Conservation (phyloP, 768 basidiomycete species). For the Termitomyces sp. region DNA sequence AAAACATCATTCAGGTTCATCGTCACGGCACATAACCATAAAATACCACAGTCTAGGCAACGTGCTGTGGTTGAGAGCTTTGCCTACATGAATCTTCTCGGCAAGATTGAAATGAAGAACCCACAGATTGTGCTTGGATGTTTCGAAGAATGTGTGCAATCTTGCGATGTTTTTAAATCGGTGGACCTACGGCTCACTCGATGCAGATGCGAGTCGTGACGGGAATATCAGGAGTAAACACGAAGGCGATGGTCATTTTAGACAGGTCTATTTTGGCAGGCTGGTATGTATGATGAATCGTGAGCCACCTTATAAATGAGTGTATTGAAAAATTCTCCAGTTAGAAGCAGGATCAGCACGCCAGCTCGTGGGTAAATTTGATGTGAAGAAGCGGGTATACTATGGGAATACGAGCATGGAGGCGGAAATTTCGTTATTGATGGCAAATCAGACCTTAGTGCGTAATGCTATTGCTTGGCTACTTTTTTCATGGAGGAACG, state of each 20-base stretch:
- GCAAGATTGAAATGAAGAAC: conserved; percentile 75
- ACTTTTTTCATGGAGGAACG: not conserved
- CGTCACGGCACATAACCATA: conserved; percentile 70
- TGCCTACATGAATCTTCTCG: conserved; percentile 76
- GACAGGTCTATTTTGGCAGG: conserved; percentile 77
- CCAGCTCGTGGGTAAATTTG: conserved; percentile 59
- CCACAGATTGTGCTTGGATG: conserved; percentile 71
- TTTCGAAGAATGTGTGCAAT: conserved; percentile 80
- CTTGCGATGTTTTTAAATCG: not conserved
- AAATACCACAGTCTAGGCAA: conserved; percentile 64
- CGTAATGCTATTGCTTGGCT: conserved; percentile 6
- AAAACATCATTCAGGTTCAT: conserved; percentile 79
- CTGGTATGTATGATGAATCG: conserved; percentile 52
- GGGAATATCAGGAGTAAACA: conserved; percentile 40
- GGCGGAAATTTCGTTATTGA: conserved; percentile 88
- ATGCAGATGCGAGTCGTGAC: conserved; percentile 44
- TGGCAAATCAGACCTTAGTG: conserved; percentile 94
- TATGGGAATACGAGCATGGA: conserved; percentile 99
- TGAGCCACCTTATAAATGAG: not conserved
- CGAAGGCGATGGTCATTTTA: conserved; percentile 64
- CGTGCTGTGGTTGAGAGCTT: conserved; percentile 72
- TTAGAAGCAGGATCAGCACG: conserved; percentile 68
- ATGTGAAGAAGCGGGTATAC: conserved; percentile 85
- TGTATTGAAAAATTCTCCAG: conserved; percentile 13
- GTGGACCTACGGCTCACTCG: not conserved